Percentiles rank a stretch among this genome's conserved stretches.
Evolutionary conservation across 768 basidiomycete genomes (phyloP).

Genomic region (Pleurotus tuber-regium): DNA sequence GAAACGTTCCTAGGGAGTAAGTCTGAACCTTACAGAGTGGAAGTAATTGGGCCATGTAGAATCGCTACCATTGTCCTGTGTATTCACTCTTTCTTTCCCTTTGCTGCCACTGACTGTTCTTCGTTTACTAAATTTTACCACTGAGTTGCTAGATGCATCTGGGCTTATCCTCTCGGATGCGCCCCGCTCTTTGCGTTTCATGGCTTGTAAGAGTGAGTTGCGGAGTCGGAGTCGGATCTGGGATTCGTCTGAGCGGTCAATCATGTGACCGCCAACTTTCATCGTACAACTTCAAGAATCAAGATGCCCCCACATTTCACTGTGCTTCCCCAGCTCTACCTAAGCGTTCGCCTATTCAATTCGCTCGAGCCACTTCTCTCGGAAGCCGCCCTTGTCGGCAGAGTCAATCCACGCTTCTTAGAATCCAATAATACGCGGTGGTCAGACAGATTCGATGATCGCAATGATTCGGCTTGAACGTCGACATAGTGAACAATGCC

Average conservation of each 20-base stretch:
- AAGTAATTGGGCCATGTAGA: conserved; percentile 64
- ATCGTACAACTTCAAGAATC: neutral
- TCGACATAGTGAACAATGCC: neutral
- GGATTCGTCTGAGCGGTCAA: neutral
- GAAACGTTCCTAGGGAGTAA: neutral
- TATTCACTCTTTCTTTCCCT: neutral
- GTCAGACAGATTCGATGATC: neutral
- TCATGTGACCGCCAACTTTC: neutral
- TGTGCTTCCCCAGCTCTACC: too few relatives aligned
- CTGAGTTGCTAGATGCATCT: neutral
- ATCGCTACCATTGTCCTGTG: conserved; percentile 10
- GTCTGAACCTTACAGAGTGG: conserved; percentile 43
- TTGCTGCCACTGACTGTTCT: conserved; percentile 17
- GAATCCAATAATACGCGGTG: neutral
- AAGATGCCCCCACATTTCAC: too few relatives aligned
- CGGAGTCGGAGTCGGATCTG: neutral
- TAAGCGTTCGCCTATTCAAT: too few relatives aligned
- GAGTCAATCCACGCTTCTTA: neutral
- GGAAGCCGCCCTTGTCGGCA: neutral
- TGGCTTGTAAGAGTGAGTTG: neutral
- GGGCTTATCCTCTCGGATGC: neutral
- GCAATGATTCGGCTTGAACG: neutral
- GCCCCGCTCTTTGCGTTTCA: neutral
- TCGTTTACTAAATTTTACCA: conserved; percentile 20
- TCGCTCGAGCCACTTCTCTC: neutral